These are phyloP conservation scores for Sanghuangporus weigelae DNA, from an alignment of 1,284 basidiomycete species.

Conservation along the genomic window DNA sequence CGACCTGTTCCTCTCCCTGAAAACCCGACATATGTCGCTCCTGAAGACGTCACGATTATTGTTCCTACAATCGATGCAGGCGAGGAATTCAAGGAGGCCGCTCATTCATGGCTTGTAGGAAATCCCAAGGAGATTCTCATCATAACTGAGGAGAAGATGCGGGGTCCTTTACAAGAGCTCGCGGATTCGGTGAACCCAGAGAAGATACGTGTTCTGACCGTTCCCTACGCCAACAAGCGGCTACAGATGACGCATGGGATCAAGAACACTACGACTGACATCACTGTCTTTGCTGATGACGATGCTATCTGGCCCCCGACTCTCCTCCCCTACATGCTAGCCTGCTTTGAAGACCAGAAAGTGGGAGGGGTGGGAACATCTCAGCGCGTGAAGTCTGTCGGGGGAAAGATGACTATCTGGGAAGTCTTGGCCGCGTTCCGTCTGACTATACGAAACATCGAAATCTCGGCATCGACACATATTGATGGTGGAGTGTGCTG, in stretches of 20 bases:
- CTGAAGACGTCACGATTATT: conserved; percentile 91
- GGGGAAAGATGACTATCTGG: conserved; percentile 82
- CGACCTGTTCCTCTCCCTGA: conserved; percentile 81
- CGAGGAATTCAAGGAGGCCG: conserved; percentile 91
- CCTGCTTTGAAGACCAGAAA: conserved; percentile 91
- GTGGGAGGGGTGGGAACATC: conserved; percentile 88
- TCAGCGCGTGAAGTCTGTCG: conserved; percentile 81
- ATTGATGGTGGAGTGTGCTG: conserved; percentile 91
- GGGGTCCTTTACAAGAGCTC: conserved; percentile 78
- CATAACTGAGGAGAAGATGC: conserved; percentile 90
- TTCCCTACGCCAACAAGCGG: conserved; percentile 89
- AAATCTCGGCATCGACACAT: conserved; percentile 83
- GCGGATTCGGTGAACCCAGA: conserved; percentile 81
- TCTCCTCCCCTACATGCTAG: conserved; percentile 77
- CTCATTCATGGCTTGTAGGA: conserved; percentile 84
- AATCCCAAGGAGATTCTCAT: conserved; percentile 91
- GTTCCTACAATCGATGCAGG: conserved; percentile 93
- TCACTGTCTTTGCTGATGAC: conserved; percentile 94
- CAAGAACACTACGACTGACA: conserved; percentile 83
- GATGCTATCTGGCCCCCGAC: conserved; percentile 93
- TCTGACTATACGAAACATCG: conserved; percentile 87
- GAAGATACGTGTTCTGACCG: conserved; percentile 81
- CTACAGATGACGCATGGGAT: conserved; percentile 91
- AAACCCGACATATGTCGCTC: conserved; percentile 83
- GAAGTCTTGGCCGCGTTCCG: conserved; percentile 91